Evolutionary conservation across 768 basidiomycete genomes (phyloP).

Genomic region (Glaciozyma martinii): DNA sequence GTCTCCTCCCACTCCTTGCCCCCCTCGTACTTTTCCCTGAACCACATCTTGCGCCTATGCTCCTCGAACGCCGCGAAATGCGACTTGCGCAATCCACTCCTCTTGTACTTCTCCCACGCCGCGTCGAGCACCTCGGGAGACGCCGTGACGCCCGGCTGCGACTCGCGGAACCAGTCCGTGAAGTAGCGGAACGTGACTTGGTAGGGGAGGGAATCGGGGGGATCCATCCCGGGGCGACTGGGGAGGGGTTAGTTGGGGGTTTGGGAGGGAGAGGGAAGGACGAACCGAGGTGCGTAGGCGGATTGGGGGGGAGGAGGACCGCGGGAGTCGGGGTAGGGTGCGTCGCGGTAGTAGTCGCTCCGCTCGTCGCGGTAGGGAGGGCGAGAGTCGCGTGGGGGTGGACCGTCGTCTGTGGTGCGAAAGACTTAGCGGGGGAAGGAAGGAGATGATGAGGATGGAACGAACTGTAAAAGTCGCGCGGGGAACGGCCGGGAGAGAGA

Average conservation of each 20-base stretch:
- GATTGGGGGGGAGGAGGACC: not conserved
- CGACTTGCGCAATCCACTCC: conserved; percentile 3
- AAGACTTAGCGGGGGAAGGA: not conserved
- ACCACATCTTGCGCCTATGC: conserved; percentile 21
- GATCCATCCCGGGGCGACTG: not conserved
- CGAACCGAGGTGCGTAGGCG: not conserved
- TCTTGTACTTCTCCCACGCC: conserved; percentile 30
- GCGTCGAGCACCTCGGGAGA: conserved; percentile 19
- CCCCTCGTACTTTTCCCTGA: conserved; percentile 31
- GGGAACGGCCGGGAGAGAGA: not conserved
- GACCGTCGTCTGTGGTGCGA: not conserved
- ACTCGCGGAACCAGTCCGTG: conserved; percentile 21
- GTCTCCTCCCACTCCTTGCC: conserved; percentile 4
- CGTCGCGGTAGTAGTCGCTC: not conserved
- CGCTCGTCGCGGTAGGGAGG: conserved; percentile 1
- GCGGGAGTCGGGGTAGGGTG: not conserved
- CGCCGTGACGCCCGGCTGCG: conserved; percentile 4
- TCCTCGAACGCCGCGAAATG: conserved; percentile 16
- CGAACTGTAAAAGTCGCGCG: not conserved
- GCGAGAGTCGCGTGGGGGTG: not conserved
- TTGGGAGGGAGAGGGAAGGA: not conserved
- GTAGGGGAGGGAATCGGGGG: conserved; percentile 25
- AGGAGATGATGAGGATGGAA: not conserved
- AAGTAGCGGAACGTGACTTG: conserved; percentile 29
- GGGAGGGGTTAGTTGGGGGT: not conserved